Evolutionary conservation across 2,329 filamentous ascomycete genomes (phyloP).

Genomic region (Colletotrichum melonis): DNA sequence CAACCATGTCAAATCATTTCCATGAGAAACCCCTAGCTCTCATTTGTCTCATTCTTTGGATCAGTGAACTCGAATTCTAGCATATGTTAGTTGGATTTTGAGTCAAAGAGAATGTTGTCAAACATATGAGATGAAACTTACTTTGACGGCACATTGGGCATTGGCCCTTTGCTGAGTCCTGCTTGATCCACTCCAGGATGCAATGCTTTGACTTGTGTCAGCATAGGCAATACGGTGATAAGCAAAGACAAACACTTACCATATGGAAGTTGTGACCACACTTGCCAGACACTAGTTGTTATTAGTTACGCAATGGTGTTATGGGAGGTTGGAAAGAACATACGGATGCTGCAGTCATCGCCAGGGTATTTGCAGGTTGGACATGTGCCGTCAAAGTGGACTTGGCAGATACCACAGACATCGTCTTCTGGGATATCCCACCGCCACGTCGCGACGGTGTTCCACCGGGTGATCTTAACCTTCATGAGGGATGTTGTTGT

Average conservation of each 20-base stretch:
- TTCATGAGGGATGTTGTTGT: constrained; percentile 72
- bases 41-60: constrained; percentile 46
- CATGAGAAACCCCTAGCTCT: constrained; percentile 30
- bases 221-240: constrained; percentile 12
- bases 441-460: constrained; percentile 94
- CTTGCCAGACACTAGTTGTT: constrained; percentile 83
- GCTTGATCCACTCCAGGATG: constrained; percentile 94
- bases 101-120: background rate
- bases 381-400: constrained; percentile 97
- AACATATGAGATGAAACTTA: constrained; percentile 53
- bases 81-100: background rate
- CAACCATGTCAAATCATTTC: constrained; percentile 21
- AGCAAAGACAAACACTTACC: constrained; percentile 61
- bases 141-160: constrained; percentile 99
- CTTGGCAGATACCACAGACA: constrained; percentile 97
- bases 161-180: constrained; percentile 91
- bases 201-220: constrained; percentile 75
- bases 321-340: constrained; percentile 46
- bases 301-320: background rate
- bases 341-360: constrained; percentile 92
- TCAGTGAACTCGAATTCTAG: constrained; percentile 56
- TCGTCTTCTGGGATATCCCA: constrained; percentile 99
- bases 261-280: constrained; percentile 99
- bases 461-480: constrained; percentile 93
- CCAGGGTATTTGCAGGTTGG: constrained; percentile 98